Evolutionary conservation across 2,329 filamentous ascomycete species (phyloP), one percentile per base, ranked within the genome.

Genomic region (Xylaria polymorpha): DNA sequence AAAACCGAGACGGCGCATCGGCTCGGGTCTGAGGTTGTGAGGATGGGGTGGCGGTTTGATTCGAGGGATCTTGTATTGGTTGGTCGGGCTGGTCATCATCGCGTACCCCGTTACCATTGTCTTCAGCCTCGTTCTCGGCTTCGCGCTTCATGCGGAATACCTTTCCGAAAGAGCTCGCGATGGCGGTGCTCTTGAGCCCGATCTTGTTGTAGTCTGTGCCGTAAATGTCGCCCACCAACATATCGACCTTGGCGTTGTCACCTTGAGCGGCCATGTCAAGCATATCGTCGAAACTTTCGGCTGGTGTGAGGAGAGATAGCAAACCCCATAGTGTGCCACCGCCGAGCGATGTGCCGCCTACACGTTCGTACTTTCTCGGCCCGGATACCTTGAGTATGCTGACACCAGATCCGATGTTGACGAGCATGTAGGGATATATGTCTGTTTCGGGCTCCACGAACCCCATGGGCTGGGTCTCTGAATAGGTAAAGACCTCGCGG

Each of bases 271-370:
- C 94, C 84, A 97, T 91, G 64, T 91, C 91, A 43, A 99, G 86
- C 96, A 99, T 99, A 75, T 97, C 94, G 80, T 98, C 96, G 78
- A 99, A 99, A n/a, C 91, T 94, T 64, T 92, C 88, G 25, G 95
- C 94, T n/a, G 94, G 94, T 0, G 96, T 99, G 46, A 99, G 85
- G 61, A 99, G 87, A 14, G 93, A 96, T 44, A 99, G 86, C 29
- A 99, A 85, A 0, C 96, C 96, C 96, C 96, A 99, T 61, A 99
- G 91, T 1, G 96, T 99, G n/a, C 96, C 96, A 53, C 96, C 96
- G 41, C 96, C 96, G 0, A 99, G 87, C 4, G 94, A 97, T 3
- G 96, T 98, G 69, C 96, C 96, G 62, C 96, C 96, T 10, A 99
- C 95, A 75, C 96, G 93, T 80, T 97, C 87, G 80, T 92, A 98